phyloP scores from a whole-genome alignment of 23 red algal genomes.

The Agarophyton chilense region DNA sequence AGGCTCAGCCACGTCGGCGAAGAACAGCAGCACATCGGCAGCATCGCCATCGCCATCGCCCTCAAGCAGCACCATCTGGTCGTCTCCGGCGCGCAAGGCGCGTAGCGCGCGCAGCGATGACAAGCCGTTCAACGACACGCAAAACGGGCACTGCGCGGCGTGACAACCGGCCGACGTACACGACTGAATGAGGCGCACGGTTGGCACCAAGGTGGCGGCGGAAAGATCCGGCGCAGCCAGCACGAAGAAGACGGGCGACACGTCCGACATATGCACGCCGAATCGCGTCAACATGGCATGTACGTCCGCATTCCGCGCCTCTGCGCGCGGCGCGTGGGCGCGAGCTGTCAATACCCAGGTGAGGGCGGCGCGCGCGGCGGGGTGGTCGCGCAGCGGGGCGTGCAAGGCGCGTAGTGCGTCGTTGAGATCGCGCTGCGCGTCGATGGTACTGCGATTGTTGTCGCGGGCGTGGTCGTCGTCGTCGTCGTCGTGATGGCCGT shows the following conservation, averaged over 20 bases:
- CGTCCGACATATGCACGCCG: not conserved
- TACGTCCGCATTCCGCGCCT: not conserved
- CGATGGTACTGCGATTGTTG: too few relatives aligned
- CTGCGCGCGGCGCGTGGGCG: not conserved
- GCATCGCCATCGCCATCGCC: not conserved
- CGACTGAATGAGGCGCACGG: too few relatives aligned
- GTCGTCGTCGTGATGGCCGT: not conserved
- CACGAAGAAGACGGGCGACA: not conserved
- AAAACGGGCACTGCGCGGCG: too few relatives aligned
- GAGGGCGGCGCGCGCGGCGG: not conserved
- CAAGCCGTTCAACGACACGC: too few relatives aligned
- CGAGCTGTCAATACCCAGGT: conserved; percentile 6
- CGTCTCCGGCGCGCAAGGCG: too few relatives aligned
- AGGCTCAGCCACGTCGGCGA: not conserved
- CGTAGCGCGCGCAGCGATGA: not conserved
- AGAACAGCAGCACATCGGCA: not conserved
- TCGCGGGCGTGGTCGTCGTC: not conserved
- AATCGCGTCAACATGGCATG: not conserved
- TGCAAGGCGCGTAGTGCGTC: not conserved
- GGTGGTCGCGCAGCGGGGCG: not conserved
- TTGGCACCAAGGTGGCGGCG: not conserved
- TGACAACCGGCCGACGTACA: too few relatives aligned
- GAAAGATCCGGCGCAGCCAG: not conserved
- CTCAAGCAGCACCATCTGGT: not conserved
- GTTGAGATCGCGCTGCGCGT: not conserved